phyloP scores from a whole-genome alignment of 1,284 basidiomycete genomes.

The Anthracocystis walkeri region DNA sequence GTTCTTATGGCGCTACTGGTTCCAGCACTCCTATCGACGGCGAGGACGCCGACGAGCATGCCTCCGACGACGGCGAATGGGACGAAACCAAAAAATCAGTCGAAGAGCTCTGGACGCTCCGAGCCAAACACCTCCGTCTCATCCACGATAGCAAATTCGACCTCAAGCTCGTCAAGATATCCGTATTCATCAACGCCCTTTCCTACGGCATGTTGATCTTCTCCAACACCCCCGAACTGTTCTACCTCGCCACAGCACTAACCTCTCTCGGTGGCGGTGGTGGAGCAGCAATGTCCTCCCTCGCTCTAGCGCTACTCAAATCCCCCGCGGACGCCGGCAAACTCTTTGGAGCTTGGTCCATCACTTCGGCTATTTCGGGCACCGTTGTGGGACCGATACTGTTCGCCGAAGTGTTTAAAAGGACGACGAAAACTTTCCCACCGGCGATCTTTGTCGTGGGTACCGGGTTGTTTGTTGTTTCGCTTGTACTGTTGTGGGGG shows the following conservation, averaged over 20 bases:
- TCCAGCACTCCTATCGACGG: neutral
- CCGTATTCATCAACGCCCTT: conserved; percentile 33
- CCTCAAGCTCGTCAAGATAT: conserved; percentile 51
- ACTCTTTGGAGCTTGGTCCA: conserved; percentile 67
- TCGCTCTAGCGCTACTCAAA: conserved; percentile 62
- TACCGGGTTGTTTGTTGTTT: conserved; percentile 37
- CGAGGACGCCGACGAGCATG: conserved; percentile 9
- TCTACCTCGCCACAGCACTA: conserved; percentile 46
- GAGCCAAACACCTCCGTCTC: conserved; percentile 62
- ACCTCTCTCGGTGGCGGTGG: conserved; percentile 58
- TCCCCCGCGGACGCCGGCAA: conserved; percentile 63
- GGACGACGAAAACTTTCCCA: conserved; percentile 47
- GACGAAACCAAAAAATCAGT: conserved; percentile 43
- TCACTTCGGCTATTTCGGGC: conserved; percentile 58
- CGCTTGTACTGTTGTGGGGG: conserved; percentile 35
- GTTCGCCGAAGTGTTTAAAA: conserved; percentile 57
- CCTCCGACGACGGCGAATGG: conserved; percentile 23
- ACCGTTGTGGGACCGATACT: conserved; percentile 64
- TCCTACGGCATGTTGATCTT: conserved; percentile 45
- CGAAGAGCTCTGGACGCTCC: conserved; percentile 65
- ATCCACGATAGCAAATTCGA: conserved; percentile 68
- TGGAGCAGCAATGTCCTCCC: conserved; percentile 64
- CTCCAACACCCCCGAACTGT: conserved; percentile 33
- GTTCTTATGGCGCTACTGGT: conserved; percentile 29
- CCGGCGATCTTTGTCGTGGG: conserved; percentile 58